phyloP scores from a whole-genome alignment of 257 asterid species.

The Fraxinus excelsior region DNA sequence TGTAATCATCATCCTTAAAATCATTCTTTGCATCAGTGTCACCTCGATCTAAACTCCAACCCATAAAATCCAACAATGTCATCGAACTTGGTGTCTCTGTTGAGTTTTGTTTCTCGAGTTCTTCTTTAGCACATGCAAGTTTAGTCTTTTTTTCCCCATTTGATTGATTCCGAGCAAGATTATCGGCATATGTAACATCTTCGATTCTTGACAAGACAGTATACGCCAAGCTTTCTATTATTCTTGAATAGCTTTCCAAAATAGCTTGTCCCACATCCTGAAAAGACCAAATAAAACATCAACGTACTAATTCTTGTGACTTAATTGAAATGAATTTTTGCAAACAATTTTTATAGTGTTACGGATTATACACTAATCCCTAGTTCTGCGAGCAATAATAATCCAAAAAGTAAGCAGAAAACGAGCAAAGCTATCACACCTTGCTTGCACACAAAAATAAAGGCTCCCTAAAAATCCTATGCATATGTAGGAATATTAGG shows the following conservation, averaged over 20 bases:
- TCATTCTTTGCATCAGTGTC: constrained; percentile 39
- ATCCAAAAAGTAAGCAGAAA: too few relatives aligned
- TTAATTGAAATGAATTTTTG: neutral
- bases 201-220: constrained; percentile 55
- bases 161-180: constrained; percentile 32
- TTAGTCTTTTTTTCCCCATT: constrained; percentile 19
- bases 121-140: constrained; percentile 36
- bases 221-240: constrained; percentile 59
- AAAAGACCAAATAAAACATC: constrained; percentile 12
- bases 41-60: constrained; percentile 44
- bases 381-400: too few relatives aligned
- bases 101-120: constrained; percentile 39
- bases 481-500: too few relatives aligned
- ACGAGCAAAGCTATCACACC: too few relatives aligned
- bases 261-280: constrained; percentile 67
- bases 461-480: too few relatives aligned
- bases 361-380: too few relatives aligned
- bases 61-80: constrained; percentile 58
- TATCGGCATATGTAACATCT: constrained; percentile 50
- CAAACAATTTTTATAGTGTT: too few relatives aligned
- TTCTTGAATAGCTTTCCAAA: constrained; percentile 66
- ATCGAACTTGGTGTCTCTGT: constrained; percentile 42
- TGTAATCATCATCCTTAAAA: neutral
- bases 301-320: neutral
- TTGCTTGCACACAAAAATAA: too few relatives aligned